A percentile compares a stretch with the other conserved stretches of the same genome.
These are phyloP conservation scores for Globisporangium spinosum DNA, from an alignment of 352 stramenopile species.

Conservation along the genomic window DNA sequence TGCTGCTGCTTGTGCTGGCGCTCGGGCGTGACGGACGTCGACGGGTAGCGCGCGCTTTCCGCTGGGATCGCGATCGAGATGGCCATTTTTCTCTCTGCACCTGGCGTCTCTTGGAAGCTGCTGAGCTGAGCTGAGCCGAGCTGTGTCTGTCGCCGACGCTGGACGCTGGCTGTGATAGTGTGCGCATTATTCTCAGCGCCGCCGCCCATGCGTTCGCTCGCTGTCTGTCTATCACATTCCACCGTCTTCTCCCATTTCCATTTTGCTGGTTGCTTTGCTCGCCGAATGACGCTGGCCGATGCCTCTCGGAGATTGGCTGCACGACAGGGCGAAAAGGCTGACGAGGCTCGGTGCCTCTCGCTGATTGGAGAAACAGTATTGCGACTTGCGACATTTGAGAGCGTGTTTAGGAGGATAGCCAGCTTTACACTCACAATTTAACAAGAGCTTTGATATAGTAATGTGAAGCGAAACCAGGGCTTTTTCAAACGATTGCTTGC, in stretches of 20 bases:
- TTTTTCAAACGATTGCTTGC: too few relatives aligned
- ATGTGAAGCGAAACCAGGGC: too few relatives aligned
- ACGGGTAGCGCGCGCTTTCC: neutral
- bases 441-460: too few relatives aligned
- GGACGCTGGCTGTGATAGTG: neutral
- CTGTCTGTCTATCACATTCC: too few relatives aligned
- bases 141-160: neutral
- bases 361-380: too few relatives aligned
- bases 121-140: neutral
- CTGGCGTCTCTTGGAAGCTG: neutral
- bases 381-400: too few relatives aligned
- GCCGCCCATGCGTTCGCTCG: too few relatives aligned
- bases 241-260: neutral
- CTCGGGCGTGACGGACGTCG: neutral
- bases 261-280: neutral
- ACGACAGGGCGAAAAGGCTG: neutral
- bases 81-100: constrained; percentile 5
- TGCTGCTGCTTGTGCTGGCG: constrained; percentile 2
- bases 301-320: neutral
- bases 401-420: too few relatives aligned
- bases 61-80: constrained; percentile 13
- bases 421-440: too few relatives aligned
- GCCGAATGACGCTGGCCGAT: neutral
- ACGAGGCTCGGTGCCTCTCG: neutral
- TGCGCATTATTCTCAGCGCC: neutral